phyloP scores from a whole-genome alignment of 352 stramenopile species.

The Phytophthora syringae region DNA sequence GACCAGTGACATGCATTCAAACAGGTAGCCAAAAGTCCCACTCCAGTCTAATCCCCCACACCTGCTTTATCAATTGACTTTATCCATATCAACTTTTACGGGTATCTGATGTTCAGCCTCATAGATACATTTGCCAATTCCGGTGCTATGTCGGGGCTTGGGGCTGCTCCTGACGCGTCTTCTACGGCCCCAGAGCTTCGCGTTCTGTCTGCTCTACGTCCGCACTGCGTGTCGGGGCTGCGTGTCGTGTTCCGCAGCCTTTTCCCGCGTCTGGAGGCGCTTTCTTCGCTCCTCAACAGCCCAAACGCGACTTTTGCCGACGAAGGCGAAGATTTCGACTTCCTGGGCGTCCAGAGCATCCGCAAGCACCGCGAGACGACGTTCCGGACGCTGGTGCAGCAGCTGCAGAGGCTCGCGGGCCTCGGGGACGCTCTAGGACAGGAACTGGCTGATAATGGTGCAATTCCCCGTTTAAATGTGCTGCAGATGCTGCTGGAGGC shows the following conservation, averaged over 20 bases:
- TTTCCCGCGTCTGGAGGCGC: constrained; percentile 10
- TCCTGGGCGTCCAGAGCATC: constrained; percentile 8
- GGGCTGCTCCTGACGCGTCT: not conserved
- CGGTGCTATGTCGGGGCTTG: not conserved
- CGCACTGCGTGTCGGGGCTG: not conserved
- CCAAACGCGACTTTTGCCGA: not conserved
- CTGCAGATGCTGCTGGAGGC: constrained; percentile 22
- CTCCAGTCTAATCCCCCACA: too few species aligned
- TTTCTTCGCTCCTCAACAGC: not conserved
- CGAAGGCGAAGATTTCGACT: constrained; percentile 10
- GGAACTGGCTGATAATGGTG: not conserved
- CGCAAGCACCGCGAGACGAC: constrained; percentile 25
- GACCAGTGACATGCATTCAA: too few species aligned
- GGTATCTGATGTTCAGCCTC: not conserved
- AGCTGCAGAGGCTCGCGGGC: constrained; percentile 5
- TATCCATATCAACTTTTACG: not conserved
- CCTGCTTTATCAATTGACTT: too few species aligned
- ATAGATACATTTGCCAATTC: not conserved
- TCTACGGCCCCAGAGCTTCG: not conserved
- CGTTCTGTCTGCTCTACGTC: not conserved
- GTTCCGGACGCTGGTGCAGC: constrained; percentile 9
- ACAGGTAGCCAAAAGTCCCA: too few species aligned
- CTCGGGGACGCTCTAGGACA: not conserved
- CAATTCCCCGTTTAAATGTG: not conserved
- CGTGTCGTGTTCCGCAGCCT: constrained; percentile 22